Base-by-base conservation (phyloP, 305 asterid genomes). In the Fraxinus platypoda region DNA sequence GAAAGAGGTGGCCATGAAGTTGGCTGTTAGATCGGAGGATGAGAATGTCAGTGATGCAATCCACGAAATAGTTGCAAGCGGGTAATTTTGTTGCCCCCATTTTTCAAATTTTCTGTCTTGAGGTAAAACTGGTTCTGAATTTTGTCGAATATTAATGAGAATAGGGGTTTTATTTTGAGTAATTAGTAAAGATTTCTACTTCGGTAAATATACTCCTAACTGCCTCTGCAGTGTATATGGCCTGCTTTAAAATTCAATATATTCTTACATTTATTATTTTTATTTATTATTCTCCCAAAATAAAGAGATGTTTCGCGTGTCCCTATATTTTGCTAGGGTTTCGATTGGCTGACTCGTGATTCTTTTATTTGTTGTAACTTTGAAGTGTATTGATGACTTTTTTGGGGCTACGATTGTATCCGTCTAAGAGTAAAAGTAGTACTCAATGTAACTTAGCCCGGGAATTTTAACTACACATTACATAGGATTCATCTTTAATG, bases 1-100 rank as follows among this genome's bases (percentile, higher is more conserved):
- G 8, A 95, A 92, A 86, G 98, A 95, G 76, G 98, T 95, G 70
- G 98, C 98, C 0, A 95, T 95, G 98, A 95, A 95, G 84, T 85
- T 95, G 88, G 90, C 92, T 3, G 98, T 92, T 82, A 93, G 98
- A 90, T 91, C 98, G 0, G 97, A 95, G n/a, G 97, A 95, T 74
- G 91, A 84, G 81, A 90, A 86, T 73, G 95, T 92, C 43, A 92
- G 98, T 52, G 94, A 90, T 35, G 92, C 97, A 37, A 90, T 95
- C 78, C 98, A 95, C 81, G 98, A 95, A 86, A 91, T 95, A 70
- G 98, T 95, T 81, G 96, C 93, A 73, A 91, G 95, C 85, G 96
- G 97, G 80, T 94, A 90, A 82, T 54, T 84, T 35, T 26, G 7
- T 13, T 38, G n/a, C 38, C 72, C 26, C 2, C 41, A 70, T 34